A percentile compares a stretch with the other conserved stretches of the same genome.
These are phyloP conservation scores for Takakia lepidozioides DNA, from an alignment of 225 moss, liverwort and hornwort genomes.

Conservation along the genomic window DNA sequence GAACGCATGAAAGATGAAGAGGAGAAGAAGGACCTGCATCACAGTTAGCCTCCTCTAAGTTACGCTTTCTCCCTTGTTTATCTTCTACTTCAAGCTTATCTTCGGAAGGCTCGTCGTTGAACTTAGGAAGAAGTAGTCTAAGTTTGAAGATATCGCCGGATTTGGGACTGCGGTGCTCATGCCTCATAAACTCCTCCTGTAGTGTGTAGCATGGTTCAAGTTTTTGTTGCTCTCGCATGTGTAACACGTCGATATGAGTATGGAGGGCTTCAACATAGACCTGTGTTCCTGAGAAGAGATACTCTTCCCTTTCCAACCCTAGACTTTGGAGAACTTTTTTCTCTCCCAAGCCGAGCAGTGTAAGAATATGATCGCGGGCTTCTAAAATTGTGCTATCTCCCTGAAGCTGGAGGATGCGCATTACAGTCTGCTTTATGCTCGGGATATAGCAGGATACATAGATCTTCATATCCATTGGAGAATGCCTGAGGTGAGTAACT, in stretches of 20 bases:
- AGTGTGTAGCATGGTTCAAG: slow-evolving; percentile 48
- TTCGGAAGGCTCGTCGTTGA: slow-evolving; percentile 10
- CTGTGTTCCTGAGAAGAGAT: slow-evolving; percentile 41
- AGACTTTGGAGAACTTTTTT: slow-evolving; percentile 36
- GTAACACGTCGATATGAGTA: slow-evolving; percentile 34
- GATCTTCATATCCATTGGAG: background rate
- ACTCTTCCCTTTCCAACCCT: slow-evolving; percentile 33
- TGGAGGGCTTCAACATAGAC: slow-evolving; percentile 33
- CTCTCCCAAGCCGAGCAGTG: slow-evolving; percentile 33
- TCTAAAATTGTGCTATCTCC: slow-evolving; percentile 30
- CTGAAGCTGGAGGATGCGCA: slow-evolving; percentile 35
- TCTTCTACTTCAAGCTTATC: slow-evolving; percentile 9
- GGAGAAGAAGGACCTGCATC: slow-evolving; percentile 38
- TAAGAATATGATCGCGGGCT: slow-evolving; percentile 37
- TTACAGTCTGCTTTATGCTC: slow-evolving; percentile 34
- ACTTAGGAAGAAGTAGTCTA: slow-evolving; percentile 25
- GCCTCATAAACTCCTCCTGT: slow-evolving; percentile 44
- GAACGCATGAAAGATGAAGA: slow-evolving; percentile 4
- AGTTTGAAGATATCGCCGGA: slow-evolving; percentile 29
- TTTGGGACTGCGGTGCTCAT: slow-evolving; percentile 36
- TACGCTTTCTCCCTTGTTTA: slow-evolving; percentile 27
- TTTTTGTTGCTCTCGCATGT: slow-evolving; percentile 37
- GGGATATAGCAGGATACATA: slow-evolving; percentile 40
- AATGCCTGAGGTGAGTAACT: no score
- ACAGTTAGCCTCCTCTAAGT: slow-evolving; percentile 21